A percentile compares a stretch with the other conserved stretches of the same genome.
These are phyloP conservation scores for Chaetoceros tenuissimus DNA, from an alignment of 108 stramenopile genomes.

Conservation along the genomic window DNA sequence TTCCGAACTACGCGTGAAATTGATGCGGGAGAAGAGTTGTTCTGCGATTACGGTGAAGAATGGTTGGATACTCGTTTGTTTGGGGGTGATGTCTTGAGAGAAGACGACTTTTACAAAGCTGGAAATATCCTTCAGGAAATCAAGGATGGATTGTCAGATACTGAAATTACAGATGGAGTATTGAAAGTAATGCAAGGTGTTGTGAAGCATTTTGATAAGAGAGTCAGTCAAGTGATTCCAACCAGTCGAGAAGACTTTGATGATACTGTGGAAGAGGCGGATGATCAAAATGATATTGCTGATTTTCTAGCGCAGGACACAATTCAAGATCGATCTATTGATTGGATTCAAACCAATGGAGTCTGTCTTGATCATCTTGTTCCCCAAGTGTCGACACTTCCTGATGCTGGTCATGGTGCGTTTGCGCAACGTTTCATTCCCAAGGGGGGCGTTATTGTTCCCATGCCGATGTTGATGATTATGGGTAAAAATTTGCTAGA, in stretches of 20 bases:
- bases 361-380: conserved; percentile 69
- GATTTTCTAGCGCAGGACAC: not conserved
- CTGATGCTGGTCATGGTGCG: conserved; percentile 67
- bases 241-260: not conserved
- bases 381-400: conserved; percentile 43
- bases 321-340: conserved; percentile 9
- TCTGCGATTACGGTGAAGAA: conserved; percentile 55
- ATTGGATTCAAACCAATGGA: conserved; percentile 40
- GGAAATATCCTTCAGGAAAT: not conserved
- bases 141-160: not conserved
- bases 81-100: not conserved
- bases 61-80: conserved; percentile 17
- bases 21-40: conserved; percentile 48
- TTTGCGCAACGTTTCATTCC: conserved; percentile 60
- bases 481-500: conserved; percentile 16
- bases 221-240: not conserved
- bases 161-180: not conserved
- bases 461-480: conserved; percentile 57
- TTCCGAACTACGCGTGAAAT: conserved; percentile 19
- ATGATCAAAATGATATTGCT: not conserved
- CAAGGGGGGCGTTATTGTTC: conserved; percentile 48
- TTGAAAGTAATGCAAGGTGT: not conserved
- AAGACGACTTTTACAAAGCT: not conserved
- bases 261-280: not conserved
- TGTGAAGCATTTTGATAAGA: not conserved